A percentile compares a stretch with the other conserved stretches of the same genome.
Conservation (phyloP, 2,329 filamentous ascomycete species). For the Cladosporium sp. region DNA sequence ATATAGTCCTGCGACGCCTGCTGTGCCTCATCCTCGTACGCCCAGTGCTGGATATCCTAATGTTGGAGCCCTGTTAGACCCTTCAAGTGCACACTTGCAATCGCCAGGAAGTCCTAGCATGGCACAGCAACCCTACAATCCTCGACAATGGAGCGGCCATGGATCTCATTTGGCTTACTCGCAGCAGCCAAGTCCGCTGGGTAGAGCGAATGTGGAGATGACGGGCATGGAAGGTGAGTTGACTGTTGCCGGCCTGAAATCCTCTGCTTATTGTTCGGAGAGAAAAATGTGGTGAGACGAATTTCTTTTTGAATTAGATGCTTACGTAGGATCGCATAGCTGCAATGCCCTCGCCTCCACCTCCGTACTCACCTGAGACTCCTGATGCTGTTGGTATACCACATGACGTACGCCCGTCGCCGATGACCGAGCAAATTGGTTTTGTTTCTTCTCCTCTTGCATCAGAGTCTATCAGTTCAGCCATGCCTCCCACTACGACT, state of each 20-base stretch:
- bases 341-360: conserved; percentile 47
- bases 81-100: conserved; percentile 29
- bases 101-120: conserved; percentile 29
- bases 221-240: conserved; percentile 48
- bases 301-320: conserved; percentile 11
- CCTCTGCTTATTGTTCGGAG: neutral
- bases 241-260: neutral
- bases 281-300: conserved; percentile 3
- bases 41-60: conserved; percentile 21
- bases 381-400: conserved; percentile 30
- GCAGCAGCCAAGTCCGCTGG: conserved; percentile 25
- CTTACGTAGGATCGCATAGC: conserved; percentile 29
- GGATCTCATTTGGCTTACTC: conserved; percentile 34
- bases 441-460: conserved; percentile 34
- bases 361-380: conserved; percentile 46
- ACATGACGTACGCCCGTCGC: conserved; percentile 34
- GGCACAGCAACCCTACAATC: conserved; percentile 41
- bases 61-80: conserved; percentile 20
- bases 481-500: neutral
- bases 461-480: conserved; percentile 21
- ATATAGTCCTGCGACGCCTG: conserved; percentile 21
- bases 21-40: conserved; percentile 14
- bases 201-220: conserved; percentile 34
- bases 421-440: conserved; percentile 31
- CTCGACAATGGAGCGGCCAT: conserved; percentile 45